Evolutionary conservation across 2,329 filamentous ascomycete genomes (phyloP).

Genomic region (Scedosporium apiospermum): DNA sequence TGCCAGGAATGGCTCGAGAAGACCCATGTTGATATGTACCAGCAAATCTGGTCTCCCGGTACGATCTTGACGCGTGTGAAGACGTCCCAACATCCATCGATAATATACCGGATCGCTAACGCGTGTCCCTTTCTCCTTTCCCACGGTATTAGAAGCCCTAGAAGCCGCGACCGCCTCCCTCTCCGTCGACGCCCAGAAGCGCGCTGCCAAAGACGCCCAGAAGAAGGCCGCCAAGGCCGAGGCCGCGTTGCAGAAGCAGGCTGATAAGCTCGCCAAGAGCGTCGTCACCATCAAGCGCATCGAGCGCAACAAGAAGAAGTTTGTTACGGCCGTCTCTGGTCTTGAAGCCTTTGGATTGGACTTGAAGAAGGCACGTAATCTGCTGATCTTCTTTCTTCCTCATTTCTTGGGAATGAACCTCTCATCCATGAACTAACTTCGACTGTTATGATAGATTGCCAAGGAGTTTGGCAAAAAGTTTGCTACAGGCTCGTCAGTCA

Average conservation of each 20-base stretch:
- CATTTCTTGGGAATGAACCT: not conserved
- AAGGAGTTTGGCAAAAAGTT: slow-evolving; percentile 99
- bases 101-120: not conserved
- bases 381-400: not conserved
- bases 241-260: slow-evolving; percentile 72
- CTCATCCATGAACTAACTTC: not conserved
- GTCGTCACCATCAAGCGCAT: slow-evolving; percentile 91
- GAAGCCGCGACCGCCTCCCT: slow-evolving; percentile 78
- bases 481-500: slow-evolving; percentile 86
- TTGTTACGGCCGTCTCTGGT: slow-evolving; percentile 83
- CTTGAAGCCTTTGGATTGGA: slow-evolving; percentile 87
- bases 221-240: slow-evolving; percentile 96
- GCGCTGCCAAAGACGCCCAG: slow-evolving; percentile 87
- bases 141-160: slow-evolving; percentile 53
- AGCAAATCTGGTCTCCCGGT: slow-evolving; percentile 80
- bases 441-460: slow-evolving; percentile 40
- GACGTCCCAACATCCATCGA: too few species aligned
- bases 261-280: slow-evolving; percentile 71
- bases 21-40: slow-evolving; percentile 64
- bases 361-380: slow-evolving; percentile 62
- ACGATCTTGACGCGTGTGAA: slow-evolving; percentile 15
- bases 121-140: not conserved
- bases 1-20: slow-evolving; percentile 92
- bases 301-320: slow-evolving; percentile 96
- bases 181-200: slow-evolving; percentile 84